phyloP scores from a whole-genome alignment of 2,329 filamentous ascomycete genomes.

The Aureobasidium sp. region DNA sequence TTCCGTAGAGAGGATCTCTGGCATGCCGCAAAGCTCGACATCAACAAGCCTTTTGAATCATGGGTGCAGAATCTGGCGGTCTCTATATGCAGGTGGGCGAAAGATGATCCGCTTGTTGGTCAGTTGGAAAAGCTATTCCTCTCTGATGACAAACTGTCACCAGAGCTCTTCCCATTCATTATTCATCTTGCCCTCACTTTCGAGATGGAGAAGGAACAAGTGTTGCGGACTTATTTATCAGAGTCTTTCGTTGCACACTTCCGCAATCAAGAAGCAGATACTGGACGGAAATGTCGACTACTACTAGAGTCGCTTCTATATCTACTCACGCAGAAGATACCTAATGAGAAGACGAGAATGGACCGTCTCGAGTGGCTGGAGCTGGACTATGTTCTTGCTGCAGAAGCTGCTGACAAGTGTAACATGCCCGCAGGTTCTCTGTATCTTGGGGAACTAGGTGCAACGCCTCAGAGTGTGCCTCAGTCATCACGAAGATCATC shows the following conservation, averaged over 20 bases:
- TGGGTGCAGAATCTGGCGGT: constrained; percentile 22
- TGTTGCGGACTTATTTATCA: constrained; percentile 56
- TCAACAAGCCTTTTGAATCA: constrained; percentile 12
- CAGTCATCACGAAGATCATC: constrained; percentile 59
- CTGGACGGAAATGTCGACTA: constrained; percentile 59
- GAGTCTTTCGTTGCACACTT: constrained; percentile 58
- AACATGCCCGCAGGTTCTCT: constrained; percentile 83
- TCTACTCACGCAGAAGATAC: constrained; percentile 69
- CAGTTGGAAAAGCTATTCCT: constrained; percentile 39
- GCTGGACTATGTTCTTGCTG: constrained; percentile 62
- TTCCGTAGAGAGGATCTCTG: constrained; percentile 14
- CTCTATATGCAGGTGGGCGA: constrained; percentile 42
- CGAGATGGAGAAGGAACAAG: constrained; percentile 55
- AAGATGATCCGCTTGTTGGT: constrained; percentile 59
- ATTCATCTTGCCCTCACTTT: constrained; percentile 70
- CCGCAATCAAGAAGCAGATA: constrained; percentile 28
- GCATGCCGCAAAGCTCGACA: constrained; percentile 15
- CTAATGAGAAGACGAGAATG: constrained; percentile 67
- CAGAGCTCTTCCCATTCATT: constrained; percentile 45
- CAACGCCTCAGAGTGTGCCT: not conserved
- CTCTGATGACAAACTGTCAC: not conserved
- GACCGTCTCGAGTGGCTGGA: constrained; percentile 81
- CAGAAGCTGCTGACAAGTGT: constrained; percentile 65
- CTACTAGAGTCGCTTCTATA: constrained; percentile 77
- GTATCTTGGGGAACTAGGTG: constrained; percentile 63